These are phyloP conservation scores for Hortiboletus flavorubellus DNA, from an alignment of 768 basidiomycete species.

Conservation along the genomic window DNA sequence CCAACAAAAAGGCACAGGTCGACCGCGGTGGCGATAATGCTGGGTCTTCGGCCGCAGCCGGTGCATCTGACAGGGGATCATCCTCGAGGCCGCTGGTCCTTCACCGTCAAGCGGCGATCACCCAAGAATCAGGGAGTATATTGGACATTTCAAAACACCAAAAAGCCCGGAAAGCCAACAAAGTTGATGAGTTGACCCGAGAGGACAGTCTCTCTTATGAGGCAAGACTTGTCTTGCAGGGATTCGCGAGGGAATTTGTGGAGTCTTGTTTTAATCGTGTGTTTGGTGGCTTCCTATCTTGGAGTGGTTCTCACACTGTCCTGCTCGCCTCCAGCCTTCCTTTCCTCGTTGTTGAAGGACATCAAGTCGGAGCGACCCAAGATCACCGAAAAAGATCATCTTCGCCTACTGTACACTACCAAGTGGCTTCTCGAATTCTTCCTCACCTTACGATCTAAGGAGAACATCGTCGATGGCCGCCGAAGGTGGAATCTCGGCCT, in stretches of 20 bases:
- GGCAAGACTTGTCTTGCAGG: slow-evolving; percentile 61
- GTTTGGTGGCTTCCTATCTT: slow-evolving; percentile 30
- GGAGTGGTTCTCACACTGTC: slow-evolving; percentile 16
- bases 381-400: slow-evolving; percentile 92
- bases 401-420: slow-evolving; percentile 80
- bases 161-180: slow-evolving; percentile 55
- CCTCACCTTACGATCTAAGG: slow-evolving; percentile 45
- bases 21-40: slow-evolving; percentile 21
- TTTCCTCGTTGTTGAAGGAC: slow-evolving; percentile 82
- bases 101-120: slow-evolving; percentile 82
- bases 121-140: slow-evolving; percentile 60
- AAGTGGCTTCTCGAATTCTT: slow-evolving; percentile 96
- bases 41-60: slow-evolving; percentile 20
- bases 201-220: slow-evolving; percentile 68
- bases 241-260: slow-evolving; percentile 69
- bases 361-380: slow-evolving; percentile 90
- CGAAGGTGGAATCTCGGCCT: slow-evolving; percentile 63
- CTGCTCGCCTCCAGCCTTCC: slow-evolving; percentile 60
- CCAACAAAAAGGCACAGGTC: slow-evolving; percentile 42
- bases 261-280: slow-evolving; percentile 86
- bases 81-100: slow-evolving; percentile 64
- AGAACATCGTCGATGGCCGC: slow-evolving; percentile 28
- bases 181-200: slow-evolving; percentile 62
- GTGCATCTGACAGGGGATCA: slow-evolving; percentile 18
- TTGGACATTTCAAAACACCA: slow-evolving; percentile 69